phyloP scores from a whole-genome alignment of 169 alveolate genomes.

The Cryptosporidium viatorum region DNA sequence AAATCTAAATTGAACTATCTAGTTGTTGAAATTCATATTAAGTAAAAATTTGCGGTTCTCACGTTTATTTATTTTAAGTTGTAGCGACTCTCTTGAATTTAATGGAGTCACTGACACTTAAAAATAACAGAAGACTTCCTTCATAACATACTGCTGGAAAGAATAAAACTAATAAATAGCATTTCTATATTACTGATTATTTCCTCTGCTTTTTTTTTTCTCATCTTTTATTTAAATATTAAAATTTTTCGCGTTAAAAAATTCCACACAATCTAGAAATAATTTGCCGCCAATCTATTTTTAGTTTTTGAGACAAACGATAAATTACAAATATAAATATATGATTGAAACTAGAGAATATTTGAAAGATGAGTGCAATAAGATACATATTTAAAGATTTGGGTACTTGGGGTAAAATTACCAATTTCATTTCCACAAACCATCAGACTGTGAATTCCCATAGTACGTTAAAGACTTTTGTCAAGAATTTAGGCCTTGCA shows the following conservation, averaged over 20 bases:
- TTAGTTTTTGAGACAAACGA: background rate
- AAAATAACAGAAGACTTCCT: background rate
- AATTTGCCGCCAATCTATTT: background rate
- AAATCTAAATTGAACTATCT: background rate
- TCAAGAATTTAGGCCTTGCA: background rate
- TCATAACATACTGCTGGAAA: background rate
- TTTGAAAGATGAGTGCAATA: background rate
- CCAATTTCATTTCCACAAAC: background rate
- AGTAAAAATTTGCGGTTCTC: background rate
- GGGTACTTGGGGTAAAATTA: background rate
- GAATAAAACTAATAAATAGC: background rate
- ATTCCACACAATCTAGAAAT: background rate
- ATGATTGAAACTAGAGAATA: too few relatives aligned
- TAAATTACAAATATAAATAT: too few relatives aligned
- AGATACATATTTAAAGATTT: background rate
- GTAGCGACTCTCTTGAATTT: background rate
- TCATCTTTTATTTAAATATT: background rate
- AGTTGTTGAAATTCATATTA: too few relatives aligned
- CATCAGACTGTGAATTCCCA: background rate
- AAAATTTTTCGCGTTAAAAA: too few relatives aligned
- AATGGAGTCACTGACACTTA: too few relatives aligned
- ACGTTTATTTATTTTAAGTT: too few relatives aligned
- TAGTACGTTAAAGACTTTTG: background rate
- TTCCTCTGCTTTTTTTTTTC: background rate
- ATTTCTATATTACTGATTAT: too few relatives aligned